These are phyloP conservation scores for Fusarium mundagurra DNA, from an alignment of 2,329 filamentous ascomycete species.

Conservation along the genomic window DNA sequence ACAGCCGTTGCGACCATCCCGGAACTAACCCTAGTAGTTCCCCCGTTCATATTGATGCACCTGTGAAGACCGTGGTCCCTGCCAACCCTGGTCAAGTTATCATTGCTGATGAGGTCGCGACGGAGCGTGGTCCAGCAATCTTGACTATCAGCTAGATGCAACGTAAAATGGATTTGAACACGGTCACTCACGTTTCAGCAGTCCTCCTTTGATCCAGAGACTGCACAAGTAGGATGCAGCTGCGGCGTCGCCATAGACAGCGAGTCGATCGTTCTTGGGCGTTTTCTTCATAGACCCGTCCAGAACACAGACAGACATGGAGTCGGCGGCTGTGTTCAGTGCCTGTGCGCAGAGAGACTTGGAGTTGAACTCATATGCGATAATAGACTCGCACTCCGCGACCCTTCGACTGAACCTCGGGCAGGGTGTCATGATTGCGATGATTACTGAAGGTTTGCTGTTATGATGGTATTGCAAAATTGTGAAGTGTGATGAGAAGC, in stretches of 20 bases:
- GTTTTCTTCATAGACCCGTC: background rate
- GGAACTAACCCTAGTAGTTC: background rate
- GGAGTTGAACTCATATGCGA: background rate
- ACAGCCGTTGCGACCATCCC: background rate
- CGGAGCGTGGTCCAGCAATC: background rate
- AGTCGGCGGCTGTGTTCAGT: background rate
- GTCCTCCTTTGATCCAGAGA: background rate
- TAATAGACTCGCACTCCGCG: background rate
- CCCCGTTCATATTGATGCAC: background rate
- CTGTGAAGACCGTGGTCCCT: fast-evolving
- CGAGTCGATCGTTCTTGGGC: background rate
- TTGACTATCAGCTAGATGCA: fast-evolving
- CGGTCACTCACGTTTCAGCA: background rate
- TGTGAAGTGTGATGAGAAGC: background rate
- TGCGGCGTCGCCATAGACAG: background rate
- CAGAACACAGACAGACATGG: background rate
- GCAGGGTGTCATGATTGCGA: background rate
- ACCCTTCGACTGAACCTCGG: background rate
- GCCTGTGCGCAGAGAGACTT: background rate
- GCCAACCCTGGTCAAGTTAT: fast-evolving
- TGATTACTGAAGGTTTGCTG: fast-evolving
- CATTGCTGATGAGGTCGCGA: background rate
- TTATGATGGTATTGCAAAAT: too few species aligned
- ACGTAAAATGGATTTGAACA: fast-evolving
- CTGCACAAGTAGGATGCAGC: background rate